Conservation (phyloP, 495 filamentous ascomycete species). For the Penicillium fimorum region DNA sequence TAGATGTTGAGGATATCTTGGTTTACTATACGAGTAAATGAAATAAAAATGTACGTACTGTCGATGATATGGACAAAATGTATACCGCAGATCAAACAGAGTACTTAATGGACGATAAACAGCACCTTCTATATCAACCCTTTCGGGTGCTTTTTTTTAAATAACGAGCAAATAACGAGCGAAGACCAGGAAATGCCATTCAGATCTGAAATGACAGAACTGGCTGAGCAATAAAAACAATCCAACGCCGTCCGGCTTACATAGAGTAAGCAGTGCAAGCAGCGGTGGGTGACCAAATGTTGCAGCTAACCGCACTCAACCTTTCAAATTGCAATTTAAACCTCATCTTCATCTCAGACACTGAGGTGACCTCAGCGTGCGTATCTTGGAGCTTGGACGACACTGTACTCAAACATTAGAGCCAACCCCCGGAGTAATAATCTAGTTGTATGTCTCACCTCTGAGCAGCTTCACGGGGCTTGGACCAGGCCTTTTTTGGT, state of each 20-base stretch:
- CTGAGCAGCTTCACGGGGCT: conserved; percentile 38
- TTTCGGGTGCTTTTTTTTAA: conserved; percentile 18
- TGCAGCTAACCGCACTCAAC: conserved; percentile 35
- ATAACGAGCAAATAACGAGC: conserved; percentile 23
- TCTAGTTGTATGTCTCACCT: conserved; percentile 27
- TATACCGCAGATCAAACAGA: conserved; percentile 5
- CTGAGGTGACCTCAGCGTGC: conserved; percentile 31
- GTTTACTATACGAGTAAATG: conserved; percentile 1
- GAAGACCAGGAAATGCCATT: conserved; percentile 16
- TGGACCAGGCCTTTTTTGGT: conserved; percentile 32
- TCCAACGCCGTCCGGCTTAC: conserved; percentile 24
- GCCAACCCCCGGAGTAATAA: not conserved
- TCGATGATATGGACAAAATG: not conserved
- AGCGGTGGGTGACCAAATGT: conserved; percentile 26
- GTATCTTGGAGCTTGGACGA: conserved; percentile 48
- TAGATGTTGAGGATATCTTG: not conserved
- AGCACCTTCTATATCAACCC: conserved; percentile 12
- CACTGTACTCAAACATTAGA: conserved; percentile 25
- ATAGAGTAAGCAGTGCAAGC: conserved; percentile 22
- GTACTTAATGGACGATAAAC: not conserved
- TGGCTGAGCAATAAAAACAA: conserved; percentile 23
- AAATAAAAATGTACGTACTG: conserved; percentile 1
- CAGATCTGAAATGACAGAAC: conserved; percentile 14
- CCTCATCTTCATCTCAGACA: conserved; percentile 28
- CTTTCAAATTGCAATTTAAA: conserved; percentile 36